Base-by-base conservation (phyloP, 2,329 filamentous ascomycete species). In the Pestalotiopsis sp. region DNA sequence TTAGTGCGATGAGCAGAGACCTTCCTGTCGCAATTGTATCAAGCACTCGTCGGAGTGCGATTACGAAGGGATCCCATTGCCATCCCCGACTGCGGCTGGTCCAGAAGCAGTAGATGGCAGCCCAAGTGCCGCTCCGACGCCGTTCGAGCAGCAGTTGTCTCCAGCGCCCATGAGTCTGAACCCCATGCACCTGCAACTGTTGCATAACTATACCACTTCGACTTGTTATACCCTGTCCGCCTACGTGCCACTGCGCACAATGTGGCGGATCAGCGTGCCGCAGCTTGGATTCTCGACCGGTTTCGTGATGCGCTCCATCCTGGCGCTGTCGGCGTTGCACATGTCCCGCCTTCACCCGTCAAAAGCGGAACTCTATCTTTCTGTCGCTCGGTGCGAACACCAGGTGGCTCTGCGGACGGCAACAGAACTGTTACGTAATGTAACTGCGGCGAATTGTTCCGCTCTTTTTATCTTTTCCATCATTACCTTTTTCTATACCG, bases 1-100 rank as follows among this genome's bases (percentile, higher is more conserved):
- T 11, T 27, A 59, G 57, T 59, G 57, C 23, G 57, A 59, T 27
- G 57, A 59, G 23, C 57, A 59, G 23, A 59, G 25, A 27, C 57
- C 57, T 27, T 59, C 57, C 5, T 59, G 57, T 59, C 57, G 57
- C 57, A 59, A 59, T 27, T 59, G 57, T 25, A 59, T 59, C 57
- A 59, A 59, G 23, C 57, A 59, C 23, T 59, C 25, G 27, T 20
- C 57, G 31, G 27, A 7, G 13, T 59, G 57, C 23, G 57, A 59
- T 17, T 59, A 59, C 20, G 57, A 9, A 27, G 57, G 57, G 13
- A 13, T 45, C 11, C 41, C 41, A 14, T 17, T 58, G 27, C 20
- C 17, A 3, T 6, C 57, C 14, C 20, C 9, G 11, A 23, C 57
- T 13, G 23, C 23, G 20, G 57, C 57, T 17, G 20, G 25, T 2